phyloP scores from a whole-genome alignment of 176 grass and related monocot genomes.

The Tuctoria greenei region DNA sequence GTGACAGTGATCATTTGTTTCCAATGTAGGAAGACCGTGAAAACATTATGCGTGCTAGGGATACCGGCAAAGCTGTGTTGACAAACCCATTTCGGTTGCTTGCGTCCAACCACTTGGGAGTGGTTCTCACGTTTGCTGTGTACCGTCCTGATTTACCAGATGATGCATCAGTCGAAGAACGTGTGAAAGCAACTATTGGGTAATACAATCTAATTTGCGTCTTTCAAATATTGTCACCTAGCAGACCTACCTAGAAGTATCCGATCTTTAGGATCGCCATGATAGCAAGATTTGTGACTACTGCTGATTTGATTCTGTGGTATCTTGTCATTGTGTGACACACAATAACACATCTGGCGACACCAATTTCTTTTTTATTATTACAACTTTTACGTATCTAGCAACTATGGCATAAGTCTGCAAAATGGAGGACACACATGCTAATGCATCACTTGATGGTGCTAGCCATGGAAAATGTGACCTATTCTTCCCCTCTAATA shows the following conservation, averaged over 20 bases:
- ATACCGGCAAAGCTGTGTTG: slow-evolving; percentile 88
- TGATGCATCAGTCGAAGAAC: slow-evolving; percentile 75
- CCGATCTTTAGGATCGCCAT: neutral
- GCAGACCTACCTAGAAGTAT: neutral
- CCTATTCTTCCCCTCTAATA: too few species aligned
- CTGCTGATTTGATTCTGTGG: neutral
- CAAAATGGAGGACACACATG: neutral
- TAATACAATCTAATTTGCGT: slow-evolving; percentile 37
- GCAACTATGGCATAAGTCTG: neutral
- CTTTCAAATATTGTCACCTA: neutral
- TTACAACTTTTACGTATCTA: neutral
- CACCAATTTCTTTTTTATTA: neutral
- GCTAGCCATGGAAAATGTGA: neutral
- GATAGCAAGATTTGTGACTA: neutral
- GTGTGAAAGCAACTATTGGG: slow-evolving; percentile 86
- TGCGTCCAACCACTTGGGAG: slow-evolving; percentile 89
- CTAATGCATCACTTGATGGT: neutral
- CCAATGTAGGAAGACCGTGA: slow-evolving; percentile 68
- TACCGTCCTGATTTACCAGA: slow-evolving; percentile 61
- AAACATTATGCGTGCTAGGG: slow-evolving; percentile 85
- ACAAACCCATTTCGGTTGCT: slow-evolving; percentile 89
- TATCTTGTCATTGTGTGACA: neutral
- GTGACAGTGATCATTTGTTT: slow-evolving; percentile 18
- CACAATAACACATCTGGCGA: neutral
- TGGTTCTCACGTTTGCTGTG: slow-evolving; percentile 95